Conservation (phyloP, 768 basidiomycete species). For the Leccinum variicolor region DNA sequence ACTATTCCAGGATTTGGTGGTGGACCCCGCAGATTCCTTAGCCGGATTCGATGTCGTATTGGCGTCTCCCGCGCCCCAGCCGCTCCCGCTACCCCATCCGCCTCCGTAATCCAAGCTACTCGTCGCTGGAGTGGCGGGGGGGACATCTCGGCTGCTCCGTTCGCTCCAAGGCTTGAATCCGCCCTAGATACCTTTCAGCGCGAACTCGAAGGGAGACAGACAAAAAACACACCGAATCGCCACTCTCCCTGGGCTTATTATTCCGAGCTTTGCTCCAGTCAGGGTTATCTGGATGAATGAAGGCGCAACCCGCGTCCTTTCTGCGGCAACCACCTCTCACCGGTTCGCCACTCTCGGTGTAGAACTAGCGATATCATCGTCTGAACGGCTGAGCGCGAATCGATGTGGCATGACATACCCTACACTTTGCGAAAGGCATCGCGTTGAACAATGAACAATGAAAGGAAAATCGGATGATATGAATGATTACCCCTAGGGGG, state of each 20-base stretch:
- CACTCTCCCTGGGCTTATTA: constrained; percentile 10
- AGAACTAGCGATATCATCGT: constrained; percentile 18
- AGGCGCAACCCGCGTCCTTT: constrained; percentile 21
- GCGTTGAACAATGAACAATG: neutral
- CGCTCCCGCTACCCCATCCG: constrained; percentile 10
- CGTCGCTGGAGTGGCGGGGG: neutral
- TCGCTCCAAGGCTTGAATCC: constrained; percentile 7
- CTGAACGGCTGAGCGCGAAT: constrained; percentile 5
- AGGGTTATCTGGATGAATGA: constrained; percentile 30
- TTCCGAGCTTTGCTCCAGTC: constrained; percentile 20
- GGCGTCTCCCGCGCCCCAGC: constrained; percentile 6
- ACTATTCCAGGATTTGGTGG: neutral
- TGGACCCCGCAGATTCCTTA: neutral
- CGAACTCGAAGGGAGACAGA: neutral
- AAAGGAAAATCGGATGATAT: neutral
- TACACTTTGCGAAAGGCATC: constrained; percentile 25
- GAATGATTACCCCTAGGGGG: neutral
- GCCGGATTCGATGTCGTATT: constrained; percentile 4
- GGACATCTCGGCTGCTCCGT: neutral
- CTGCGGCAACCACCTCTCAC: constrained; percentile 25
- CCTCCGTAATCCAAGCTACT: neutral
- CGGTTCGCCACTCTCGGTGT: constrained; percentile 29
- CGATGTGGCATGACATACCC: constrained; percentile 14
- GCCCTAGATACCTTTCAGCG: constrained; percentile 2
- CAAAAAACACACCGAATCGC: constrained; percentile 15